Evolutionary conservation across 2,329 filamentous ascomycete genomes (phyloP).

Genomic region (Fusarium stilboides): DNA sequence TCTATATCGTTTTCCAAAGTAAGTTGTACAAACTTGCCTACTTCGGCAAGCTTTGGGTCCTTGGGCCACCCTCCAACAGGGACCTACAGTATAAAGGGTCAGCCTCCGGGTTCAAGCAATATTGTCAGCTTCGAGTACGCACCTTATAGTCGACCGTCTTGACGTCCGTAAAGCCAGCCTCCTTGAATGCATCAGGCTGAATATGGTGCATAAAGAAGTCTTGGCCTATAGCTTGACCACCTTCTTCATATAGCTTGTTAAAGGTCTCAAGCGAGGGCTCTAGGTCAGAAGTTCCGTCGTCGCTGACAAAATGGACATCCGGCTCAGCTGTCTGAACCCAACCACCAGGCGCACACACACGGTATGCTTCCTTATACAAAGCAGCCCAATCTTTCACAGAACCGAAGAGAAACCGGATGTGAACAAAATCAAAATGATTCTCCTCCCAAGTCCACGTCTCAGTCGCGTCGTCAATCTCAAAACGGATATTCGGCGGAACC

Average conservation of each 20-base stretch:
- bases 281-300: conserved; percentile 10
- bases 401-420: conserved; percentile 30
- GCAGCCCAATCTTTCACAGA: conserved; percentile 24
- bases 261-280: conserved; percentile 1
- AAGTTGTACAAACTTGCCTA: conserved; percentile 22
- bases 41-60: conserved; percentile 17
- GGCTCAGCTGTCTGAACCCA: conserved; percentile 33
- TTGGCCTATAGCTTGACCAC: conserved; percentile 1
- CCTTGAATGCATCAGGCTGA: conserved; percentile 1
- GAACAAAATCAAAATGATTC: conserved; percentile 23
- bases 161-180: conserved; percentile 6
- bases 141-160: conserved; percentile 7
- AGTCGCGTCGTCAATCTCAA: conserved; percentile 33
- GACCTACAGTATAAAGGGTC: not conserved
- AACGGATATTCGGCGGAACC: conserved; percentile 29
- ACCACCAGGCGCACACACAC: conserved; percentile 19
- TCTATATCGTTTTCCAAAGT: no score
- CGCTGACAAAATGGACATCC: conserved; percentile 28
- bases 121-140: no score
- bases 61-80: conserved; percentile 35
- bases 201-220: conserved; percentile 8
- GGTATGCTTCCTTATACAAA: conserved; percentile 24
- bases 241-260: conserved; percentile 4
- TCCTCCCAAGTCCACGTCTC: conserved; percentile 24
- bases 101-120: no score